Evolutionary conservation across 163 green algal species (phyloP).

Genomic region (Trebouxiophyceae sp.): DNA sequence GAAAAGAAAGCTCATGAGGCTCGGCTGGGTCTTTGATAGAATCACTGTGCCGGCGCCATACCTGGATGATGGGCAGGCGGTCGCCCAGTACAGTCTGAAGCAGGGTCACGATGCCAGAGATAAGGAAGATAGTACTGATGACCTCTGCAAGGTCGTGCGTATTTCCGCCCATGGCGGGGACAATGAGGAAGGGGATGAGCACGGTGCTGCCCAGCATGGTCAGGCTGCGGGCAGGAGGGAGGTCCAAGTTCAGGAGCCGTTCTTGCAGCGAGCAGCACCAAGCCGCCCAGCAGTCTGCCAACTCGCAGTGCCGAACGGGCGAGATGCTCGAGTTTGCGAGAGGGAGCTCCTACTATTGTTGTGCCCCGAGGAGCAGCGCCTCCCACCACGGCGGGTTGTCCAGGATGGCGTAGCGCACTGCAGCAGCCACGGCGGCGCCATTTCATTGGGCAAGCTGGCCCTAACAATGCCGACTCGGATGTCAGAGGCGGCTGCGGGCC

Average conservation of each 20-base stretch:
- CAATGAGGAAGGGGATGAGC: slow-evolving; percentile 56
- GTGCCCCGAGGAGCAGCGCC: slow-evolving; percentile 38
- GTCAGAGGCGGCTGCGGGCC: too few relatives aligned
- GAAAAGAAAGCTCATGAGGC: not conserved
- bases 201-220: slow-evolving; percentile 64
- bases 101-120: slow-evolving; percentile 53
- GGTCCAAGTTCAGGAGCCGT: too few relatives aligned
- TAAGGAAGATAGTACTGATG: slow-evolving; percentile 61
- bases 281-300: too few relatives aligned
- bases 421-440: too few relatives aligned
- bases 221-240: too few relatives aligned
- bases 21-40: not conserved
- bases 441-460: too few relatives aligned
- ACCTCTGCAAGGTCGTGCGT: slow-evolving; percentile 12
- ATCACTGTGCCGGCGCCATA: not conserved
- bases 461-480: too few relatives aligned
- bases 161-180: slow-evolving; percentile 53
- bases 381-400: slow-evolving; percentile 40
- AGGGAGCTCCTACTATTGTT: too few relatives aligned
- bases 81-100: slow-evolving; percentile 37
- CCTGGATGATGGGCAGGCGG: slow-evolving; percentile 58
- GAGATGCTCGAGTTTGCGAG: too few relatives aligned
- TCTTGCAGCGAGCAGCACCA: too few relatives aligned
- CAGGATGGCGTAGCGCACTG: slow-evolving; percentile 40
- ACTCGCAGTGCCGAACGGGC: too few relatives aligned